A percentile compares a stretch with the other conserved stretches of the same genome.
These are phyloP conservation scores for Pythium grandisporangium DNA, from an alignment of 352 stramenopile genomes.

Conservation along the genomic window DNA sequence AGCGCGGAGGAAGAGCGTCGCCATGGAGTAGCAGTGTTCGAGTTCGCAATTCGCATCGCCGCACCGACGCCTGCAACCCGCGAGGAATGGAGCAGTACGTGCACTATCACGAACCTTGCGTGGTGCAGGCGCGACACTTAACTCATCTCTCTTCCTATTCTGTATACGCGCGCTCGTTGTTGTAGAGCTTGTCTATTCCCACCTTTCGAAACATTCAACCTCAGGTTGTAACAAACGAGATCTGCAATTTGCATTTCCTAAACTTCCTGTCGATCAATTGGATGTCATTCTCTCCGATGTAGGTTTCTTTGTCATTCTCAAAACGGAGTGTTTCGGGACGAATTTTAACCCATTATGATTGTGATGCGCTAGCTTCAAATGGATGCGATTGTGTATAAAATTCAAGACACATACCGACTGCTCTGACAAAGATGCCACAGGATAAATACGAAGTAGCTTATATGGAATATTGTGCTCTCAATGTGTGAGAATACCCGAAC, in stretches of 20 bases:
- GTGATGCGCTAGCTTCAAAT: slow-evolving; percentile 34
- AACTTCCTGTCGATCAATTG: slow-evolving; percentile 34
- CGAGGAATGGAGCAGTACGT: slow-evolving; percentile 54
- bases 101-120: too few relatives aligned
- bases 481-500: too few relatives aligned
- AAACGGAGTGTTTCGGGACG: neutral
- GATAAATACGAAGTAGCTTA: too few relatives aligned
- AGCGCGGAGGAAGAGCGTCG: slow-evolving; percentile 41
- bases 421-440: slow-evolving; percentile 15
- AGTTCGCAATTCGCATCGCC: slow-evolving; percentile 22
- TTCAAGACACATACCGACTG: slow-evolving; percentile 45
- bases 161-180: neutral
- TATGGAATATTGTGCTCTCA: too few relatives aligned
- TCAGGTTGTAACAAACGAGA: slow-evolving; percentile 34
- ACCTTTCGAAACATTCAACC: slow-evolving; percentile 21
- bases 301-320: slow-evolving; percentile 5
- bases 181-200: slow-evolving; percentile 31
- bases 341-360: slow-evolving; percentile 3
- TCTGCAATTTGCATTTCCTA: slow-evolving; percentile 47
- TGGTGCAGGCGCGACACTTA: too few relatives aligned
- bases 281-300: slow-evolving; percentile 49
- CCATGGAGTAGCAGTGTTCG: slow-evolving; percentile 49
- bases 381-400: slow-evolving; percentile 47
- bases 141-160: neutral
- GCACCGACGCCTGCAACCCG: slow-evolving; percentile 5